These are phyloP conservation scores for Lachnellula hyalina DNA, from an alignment of 2,329 filamentous ascomycete genomes.

Conservation along the genomic window DNA sequence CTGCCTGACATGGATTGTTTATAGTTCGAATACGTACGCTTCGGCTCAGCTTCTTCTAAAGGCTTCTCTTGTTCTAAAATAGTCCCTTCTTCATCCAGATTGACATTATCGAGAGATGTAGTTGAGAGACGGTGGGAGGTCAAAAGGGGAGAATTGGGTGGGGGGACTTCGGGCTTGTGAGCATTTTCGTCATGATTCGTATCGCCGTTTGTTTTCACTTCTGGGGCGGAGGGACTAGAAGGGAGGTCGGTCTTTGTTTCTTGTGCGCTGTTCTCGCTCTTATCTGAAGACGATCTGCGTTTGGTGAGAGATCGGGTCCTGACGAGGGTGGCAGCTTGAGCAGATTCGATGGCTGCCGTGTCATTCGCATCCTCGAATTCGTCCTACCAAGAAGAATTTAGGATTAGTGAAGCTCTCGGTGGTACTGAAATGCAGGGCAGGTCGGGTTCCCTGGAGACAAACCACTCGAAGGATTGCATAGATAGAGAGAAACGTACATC, in stretches of 20 bases:
- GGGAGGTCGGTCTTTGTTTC: conserved; percentile 27
- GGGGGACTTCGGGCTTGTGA: conserved; percentile 33
- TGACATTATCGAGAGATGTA: conserved; percentile 57
- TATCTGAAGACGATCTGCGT: conserved; percentile 33
- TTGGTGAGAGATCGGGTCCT: conserved; percentile 35
- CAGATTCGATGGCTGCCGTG: conserved; percentile 29
- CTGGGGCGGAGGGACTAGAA: conserved; percentile 17
- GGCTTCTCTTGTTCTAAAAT: not conserved
- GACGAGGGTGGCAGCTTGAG: conserved; percentile 17
- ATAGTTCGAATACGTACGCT: conserved; percentile 10
- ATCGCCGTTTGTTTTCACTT: conserved; percentile 26
- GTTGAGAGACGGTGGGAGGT: conserved; percentile 48
- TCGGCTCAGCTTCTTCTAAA: conserved; percentile 7
- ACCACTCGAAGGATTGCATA: not conserved
- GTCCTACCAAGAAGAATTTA: conserved; percentile 45
- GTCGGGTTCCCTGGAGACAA: not conserved
- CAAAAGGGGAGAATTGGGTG: conserved; percentile 43
- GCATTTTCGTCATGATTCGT: conserved; percentile 23
- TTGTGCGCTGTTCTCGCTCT: conserved; percentile 22
- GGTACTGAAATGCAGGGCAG: conserved; percentile 2
- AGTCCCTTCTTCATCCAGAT: conserved; percentile 51
- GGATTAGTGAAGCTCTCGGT: conserved; percentile 10
- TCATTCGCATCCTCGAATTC: conserved; percentile 80
- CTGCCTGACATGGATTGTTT: not conserved
- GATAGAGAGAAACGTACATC: conserved; percentile 5